phyloP scores from a whole-genome alignment of 1,284 basidiomycete genomes.

The Ustilago hordei region DNA sequence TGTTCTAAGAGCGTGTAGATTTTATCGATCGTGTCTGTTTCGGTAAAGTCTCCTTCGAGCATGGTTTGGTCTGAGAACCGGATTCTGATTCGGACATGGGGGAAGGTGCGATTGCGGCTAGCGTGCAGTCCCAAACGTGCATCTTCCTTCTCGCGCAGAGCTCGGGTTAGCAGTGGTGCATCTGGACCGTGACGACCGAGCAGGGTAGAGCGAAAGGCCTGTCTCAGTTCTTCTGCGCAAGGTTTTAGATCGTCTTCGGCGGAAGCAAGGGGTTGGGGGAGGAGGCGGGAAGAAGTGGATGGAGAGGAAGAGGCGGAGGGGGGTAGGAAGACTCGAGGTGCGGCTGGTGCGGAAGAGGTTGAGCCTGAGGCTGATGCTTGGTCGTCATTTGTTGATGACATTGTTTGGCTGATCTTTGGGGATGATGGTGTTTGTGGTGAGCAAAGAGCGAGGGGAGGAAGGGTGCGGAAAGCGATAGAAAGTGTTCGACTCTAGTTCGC shows the following conservation, averaged over 20 bases:
- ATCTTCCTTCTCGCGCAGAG: conserved; percentile 77
- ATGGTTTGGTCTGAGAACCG: conserved; percentile 83
- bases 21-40: conserved; percentile 79
- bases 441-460: too few relatives aligned
- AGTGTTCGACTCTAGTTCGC: too few relatives aligned
- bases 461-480: too few relatives aligned
- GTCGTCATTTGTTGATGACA: conserved; percentile 1
- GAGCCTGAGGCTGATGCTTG: neutral
- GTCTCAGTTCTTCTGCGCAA: conserved; percentile 79
- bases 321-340: conserved; percentile 23
- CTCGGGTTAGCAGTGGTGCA: conserved; percentile 80
- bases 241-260: conserved; percentile 73
- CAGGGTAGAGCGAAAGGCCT: conserved; percentile 76
- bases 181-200: conserved; percentile 79
- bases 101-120: conserved; percentile 77
- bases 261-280: neutral
- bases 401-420: neutral
- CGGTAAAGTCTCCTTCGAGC: conserved; percentile 82
- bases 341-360: neutral
- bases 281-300: neutral
- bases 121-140: conserved; percentile 72
- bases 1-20: conserved; percentile 85
- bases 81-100: conserved; percentile 84
- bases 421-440: too few relatives aligned
- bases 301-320: conserved; percentile 20